Evolutionary conservation across 139 green algal species (phyloP).

Genomic region (Coelastrella sp.): DNA sequence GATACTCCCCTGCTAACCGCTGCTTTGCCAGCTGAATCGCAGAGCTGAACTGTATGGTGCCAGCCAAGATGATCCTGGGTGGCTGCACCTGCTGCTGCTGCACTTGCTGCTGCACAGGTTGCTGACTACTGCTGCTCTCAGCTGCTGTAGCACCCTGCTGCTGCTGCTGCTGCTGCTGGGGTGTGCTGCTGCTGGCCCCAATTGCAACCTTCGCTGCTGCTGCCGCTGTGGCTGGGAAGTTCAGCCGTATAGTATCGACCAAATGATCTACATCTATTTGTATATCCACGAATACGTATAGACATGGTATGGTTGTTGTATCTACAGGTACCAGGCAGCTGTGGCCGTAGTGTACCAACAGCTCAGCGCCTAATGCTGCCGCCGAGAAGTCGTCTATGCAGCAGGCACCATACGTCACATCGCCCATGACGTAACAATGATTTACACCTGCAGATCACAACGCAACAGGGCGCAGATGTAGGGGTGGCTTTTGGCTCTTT

Average conservation of each 20-base stretch:
- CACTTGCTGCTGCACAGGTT: no score
- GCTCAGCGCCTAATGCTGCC: slow-evolving; percentile 87
- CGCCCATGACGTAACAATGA: slow-evolving; percentile 90
- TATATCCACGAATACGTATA: slow-evolving; percentile 99
- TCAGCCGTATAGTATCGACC: slow-evolving; percentile 74
- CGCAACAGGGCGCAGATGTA: no score
- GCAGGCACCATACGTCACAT: slow-evolving; percentile 98
- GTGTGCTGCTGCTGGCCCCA: background rate
- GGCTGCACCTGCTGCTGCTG: background rate
- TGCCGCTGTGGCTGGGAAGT: slow-evolving; percentile 53
- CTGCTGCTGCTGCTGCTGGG: slow-evolving; percentile 29
- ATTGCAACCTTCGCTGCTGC: background rate
- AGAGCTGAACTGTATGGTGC: slow-evolving; percentile 98
- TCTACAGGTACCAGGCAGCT: slow-evolving; percentile 94
- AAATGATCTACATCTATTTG: slow-evolving; percentile 94
- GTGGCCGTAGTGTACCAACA: slow-evolving; percentile 99
- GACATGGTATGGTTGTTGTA: slow-evolving; percentile 88
- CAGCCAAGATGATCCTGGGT: slow-evolving; percentile 65
- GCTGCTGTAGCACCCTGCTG: background rate
- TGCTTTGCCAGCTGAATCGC: slow-evolving; percentile 79
- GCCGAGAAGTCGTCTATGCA: slow-evolving; percentile 98
- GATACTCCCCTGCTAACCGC: slow-evolving; percentile 70
- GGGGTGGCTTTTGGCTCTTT: no score
- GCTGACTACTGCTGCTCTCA: background rate
- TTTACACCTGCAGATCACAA: slow-evolving; percentile 54